Conservation (phyloP, 2,329 filamentous ascomycete genomes). For the Periglandula ipomoeae region DNA sequence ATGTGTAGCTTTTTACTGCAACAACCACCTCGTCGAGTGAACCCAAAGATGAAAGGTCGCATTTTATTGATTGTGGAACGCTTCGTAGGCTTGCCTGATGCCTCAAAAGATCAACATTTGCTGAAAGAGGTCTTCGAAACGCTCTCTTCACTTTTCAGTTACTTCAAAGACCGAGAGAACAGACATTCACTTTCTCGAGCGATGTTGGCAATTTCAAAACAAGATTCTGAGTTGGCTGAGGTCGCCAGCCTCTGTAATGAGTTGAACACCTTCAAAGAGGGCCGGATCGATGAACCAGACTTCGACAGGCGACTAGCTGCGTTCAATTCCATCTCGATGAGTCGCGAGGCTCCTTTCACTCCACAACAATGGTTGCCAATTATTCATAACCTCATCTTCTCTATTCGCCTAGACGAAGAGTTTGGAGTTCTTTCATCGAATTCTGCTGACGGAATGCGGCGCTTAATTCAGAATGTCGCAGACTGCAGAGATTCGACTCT, state of each 20-base stretch:
- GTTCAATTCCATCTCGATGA: constrained; percentile 62
- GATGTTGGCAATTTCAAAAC: constrained; percentile 58
- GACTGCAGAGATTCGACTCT: constrained; percentile 26
- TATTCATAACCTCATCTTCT: constrained; percentile 82
- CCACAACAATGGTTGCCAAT: constrained; percentile 77
- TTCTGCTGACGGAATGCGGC: constrained; percentile 69
- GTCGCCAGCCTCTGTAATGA: constrained; percentile 64
- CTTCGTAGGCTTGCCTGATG: constrained; percentile 59
- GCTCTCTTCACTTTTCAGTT: constrained; percentile 75
- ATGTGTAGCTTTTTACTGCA: constrained; percentile 74
- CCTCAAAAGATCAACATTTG: constrained; percentile 32
- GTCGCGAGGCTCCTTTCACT: constrained; percentile 50
- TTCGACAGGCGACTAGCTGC: constrained; percentile 74
- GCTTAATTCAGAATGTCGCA: constrained; percentile 60
- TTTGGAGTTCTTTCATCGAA: constrained; percentile 73
- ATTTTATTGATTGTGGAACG: constrained; percentile 72
- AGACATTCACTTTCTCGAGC: constrained; percentile 66
- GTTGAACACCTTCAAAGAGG: constrained; percentile 69
- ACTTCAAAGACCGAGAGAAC: constrained; percentile 75
- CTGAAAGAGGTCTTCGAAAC: constrained; percentile 62
- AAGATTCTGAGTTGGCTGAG: constrained; percentile 49
- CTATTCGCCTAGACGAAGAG: constrained; percentile 78
- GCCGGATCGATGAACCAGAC: constrained; percentile 74
- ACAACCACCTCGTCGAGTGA: constrained; percentile 77
- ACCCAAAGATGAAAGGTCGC: constrained; percentile 70